These are phyloP conservation scores for Cadophora gregata DNA, from an alignment of 2,329 filamentous ascomycete genomes.

Conservation along the genomic window DNA sequence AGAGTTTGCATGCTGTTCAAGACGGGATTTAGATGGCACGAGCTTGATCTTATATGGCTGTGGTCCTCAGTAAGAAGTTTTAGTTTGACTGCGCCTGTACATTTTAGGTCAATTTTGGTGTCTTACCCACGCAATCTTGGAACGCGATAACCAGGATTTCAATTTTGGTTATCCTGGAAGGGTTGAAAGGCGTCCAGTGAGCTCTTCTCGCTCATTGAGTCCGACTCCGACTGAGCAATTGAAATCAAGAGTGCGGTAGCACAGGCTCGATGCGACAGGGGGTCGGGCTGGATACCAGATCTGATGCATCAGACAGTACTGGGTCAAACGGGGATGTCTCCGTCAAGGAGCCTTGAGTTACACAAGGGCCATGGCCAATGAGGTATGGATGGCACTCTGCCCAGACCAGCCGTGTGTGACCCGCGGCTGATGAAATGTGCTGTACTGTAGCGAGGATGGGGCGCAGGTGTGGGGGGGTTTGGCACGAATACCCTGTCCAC, in stretches of 20 bases:
- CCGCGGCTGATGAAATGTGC: not conserved
- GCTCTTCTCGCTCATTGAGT: not conserved
- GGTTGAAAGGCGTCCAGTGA: conserved; percentile 17
- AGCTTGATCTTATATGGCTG: conserved; percentile 14
- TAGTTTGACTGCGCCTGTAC: conserved; percentile 23
- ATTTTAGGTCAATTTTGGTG: conserved; percentile 22
- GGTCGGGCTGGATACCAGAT: not conserved
- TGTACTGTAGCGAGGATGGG: not conserved
- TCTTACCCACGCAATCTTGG: conserved; percentile 26
- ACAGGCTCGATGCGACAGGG: conserved; percentile 29
- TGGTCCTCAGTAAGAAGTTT: not conserved
- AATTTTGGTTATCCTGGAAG: conserved; percentile 7
- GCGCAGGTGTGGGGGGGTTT: conserved; percentile 3
- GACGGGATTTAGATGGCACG: not conserved
- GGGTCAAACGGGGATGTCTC: not conserved
- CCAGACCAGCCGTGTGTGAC: not conserved
- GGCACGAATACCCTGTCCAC: not conserved
- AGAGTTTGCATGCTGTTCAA: not conserved
- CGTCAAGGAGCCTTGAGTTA: not conserved
- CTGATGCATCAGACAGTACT: conserved; percentile 16
- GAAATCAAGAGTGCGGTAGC: conserved; percentile 26
- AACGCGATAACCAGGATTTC: conserved; percentile 20
- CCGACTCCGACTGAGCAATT: not conserved
- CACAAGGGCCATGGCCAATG: conserved; percentile 7
- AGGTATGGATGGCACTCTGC: not conserved